Percentiles rank a stretch among this genome's conserved stretches.
phyloP scores from a whole-genome alignment of 331 rosid genomes.

The Ulmus americana region DNA sequence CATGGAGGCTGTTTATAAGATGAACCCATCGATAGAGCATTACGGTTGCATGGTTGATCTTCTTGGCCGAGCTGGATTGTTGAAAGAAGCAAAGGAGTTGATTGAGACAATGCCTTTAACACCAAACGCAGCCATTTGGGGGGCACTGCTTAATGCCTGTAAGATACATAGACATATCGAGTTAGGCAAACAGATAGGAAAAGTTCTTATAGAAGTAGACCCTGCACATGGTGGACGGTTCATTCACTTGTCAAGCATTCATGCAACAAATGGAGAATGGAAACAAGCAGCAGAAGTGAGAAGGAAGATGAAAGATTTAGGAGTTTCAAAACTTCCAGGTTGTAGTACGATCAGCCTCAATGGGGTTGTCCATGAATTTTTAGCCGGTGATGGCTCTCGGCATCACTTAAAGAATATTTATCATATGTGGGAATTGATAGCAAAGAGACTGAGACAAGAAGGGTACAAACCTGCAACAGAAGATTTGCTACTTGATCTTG shows the following conservation, averaged over 20 bases:
- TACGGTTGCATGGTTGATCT: conserved; percentile 37
- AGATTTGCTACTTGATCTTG: conserved; percentile 28
- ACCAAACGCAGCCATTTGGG: conserved; percentile 26
- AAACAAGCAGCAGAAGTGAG: conserved; percentile 20
- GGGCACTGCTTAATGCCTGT: conserved; percentile 34
- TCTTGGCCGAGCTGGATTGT: conserved; percentile 26
- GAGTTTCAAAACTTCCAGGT: conserved; percentile 28
- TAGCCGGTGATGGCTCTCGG: conserved; percentile 25
- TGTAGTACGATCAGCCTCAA: conserved; percentile 28
- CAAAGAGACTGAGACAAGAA: conserved; percentile 18
- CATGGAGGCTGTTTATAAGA: conserved; percentile 16
- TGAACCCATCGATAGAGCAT: conserved; percentile 26
- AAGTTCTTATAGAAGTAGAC: conserved; percentile 16
- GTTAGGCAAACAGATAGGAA: conserved; percentile 23
- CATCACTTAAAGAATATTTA: conserved; percentile 3
- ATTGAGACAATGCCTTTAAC: conserved; percentile 25
- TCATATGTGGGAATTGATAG: conserved; percentile 21
- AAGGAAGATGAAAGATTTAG: conserved; percentile 13
- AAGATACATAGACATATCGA: conserved; percentile 24
- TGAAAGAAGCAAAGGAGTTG: conserved; percentile 26
- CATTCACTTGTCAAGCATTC: conserved; percentile 25
- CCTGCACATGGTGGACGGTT: conserved; percentile 25
- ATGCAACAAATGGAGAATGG: conserved; percentile 27
- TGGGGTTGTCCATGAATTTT: conserved; percentile 29
- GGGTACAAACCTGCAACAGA: conserved; percentile 23